phyloP scores from a whole-genome alignment of 1,284 basidiomycete genomes.

The Afroboletus lepidellus region DNA sequence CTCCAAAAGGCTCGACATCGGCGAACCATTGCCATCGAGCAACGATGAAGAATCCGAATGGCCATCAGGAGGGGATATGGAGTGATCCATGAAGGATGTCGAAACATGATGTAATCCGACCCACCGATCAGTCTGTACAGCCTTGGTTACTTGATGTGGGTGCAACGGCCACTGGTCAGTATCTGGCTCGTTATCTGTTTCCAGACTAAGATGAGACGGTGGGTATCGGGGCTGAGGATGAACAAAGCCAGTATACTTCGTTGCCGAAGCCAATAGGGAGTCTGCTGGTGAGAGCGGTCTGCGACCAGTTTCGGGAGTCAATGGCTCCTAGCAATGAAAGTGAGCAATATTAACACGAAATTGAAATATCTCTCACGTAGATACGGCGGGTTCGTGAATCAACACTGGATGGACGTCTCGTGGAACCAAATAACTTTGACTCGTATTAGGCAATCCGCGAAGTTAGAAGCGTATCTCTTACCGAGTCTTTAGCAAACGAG shows the following conservation, averaged over 20 bases:
- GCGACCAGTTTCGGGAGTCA: slow-evolving; percentile 59
- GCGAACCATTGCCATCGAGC: slow-evolving; percentile 50
- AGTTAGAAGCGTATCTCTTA: slow-evolving; percentile 21
- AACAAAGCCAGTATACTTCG: slow-evolving; percentile 41
- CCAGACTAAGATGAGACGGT: slow-evolving; percentile 43
- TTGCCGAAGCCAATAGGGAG: slow-evolving; percentile 43
- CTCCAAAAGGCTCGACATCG: slow-evolving; percentile 68
- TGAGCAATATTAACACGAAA: slow-evolving; percentile 9
- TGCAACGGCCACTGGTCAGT: slow-evolving; percentile 35
- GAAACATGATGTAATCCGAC: slow-evolving; percentile 29
- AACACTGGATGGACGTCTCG: slow-evolving; percentile 33
- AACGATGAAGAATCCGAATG: slow-evolving; percentile 70
- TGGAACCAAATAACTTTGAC: slow-evolving; percentile 23
- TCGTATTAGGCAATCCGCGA: slow-evolving; percentile 10
- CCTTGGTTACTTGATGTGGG: slow-evolving; percentile 52
- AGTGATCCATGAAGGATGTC: slow-evolving; percentile 42
- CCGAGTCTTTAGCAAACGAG: slow-evolving; percentile 38
- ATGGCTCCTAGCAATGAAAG: slow-evolving; percentile 44
- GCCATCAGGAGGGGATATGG: slow-evolving; percentile 51
- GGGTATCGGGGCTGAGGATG: slow-evolving; percentile 41
- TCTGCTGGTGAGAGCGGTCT: slow-evolving; percentile 58
- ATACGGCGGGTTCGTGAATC: slow-evolving; percentile 35
- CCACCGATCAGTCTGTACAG: slow-evolving; percentile 71
- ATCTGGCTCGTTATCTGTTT: slow-evolving; percentile 46
- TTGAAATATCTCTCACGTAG: slow-evolving; percentile 41